Percentiles rank a stretch among this genome's conserved stretches.
Conservation (phyloP, 441 rosid species). For the Erodium trifolium region DNA sequence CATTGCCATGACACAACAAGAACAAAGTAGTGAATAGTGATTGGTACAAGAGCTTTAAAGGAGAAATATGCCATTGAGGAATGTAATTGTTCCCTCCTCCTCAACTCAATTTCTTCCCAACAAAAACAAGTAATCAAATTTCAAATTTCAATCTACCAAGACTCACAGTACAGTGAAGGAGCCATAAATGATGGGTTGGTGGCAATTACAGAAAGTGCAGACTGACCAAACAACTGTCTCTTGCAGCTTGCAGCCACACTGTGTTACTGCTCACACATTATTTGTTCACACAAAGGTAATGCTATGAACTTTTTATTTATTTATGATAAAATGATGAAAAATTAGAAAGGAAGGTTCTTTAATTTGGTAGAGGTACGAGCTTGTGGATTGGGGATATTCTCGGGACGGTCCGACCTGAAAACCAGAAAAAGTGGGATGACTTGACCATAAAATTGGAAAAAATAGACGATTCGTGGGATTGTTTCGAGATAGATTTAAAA, state of each 20-base stretch:
- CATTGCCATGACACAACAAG: too few relatives aligned
- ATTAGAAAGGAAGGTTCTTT: conserved; percentile 18
- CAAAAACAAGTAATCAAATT: not conserved
- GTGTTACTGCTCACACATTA: conserved; percentile 40
- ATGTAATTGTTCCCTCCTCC: conserved; percentile 6
- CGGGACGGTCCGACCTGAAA: too few relatives aligned
- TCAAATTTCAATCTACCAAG: not conserved
- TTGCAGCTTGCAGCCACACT: not conserved
- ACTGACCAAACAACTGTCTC: conserved; percentile 11
- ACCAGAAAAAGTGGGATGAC: too few relatives aligned
- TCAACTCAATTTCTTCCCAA: not conserved
- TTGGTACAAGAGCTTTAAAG: conserved; percentile 21
- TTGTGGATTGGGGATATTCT: too few relatives aligned
- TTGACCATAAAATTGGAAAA: too few relatives aligned
- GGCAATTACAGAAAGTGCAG: conserved; percentile 25
- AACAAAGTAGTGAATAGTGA: conserved; percentile 8
- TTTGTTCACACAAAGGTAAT: conserved; percentile 32
- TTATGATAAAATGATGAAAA: not conserved
- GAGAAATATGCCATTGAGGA: conserved; percentile 15
- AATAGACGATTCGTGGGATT: too few relatives aligned
- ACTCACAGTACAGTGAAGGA: not conserved
- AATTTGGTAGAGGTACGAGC: too few relatives aligned
- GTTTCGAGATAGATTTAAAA: too few relatives aligned
- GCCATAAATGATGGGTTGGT: conserved; percentile 14
- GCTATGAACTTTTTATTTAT: conserved; percentile 13